These are phyloP conservation scores for Tylopilus sp. DNA, from an alignment of 768 basidiomycete genomes.

Conservation along the genomic window DNA sequence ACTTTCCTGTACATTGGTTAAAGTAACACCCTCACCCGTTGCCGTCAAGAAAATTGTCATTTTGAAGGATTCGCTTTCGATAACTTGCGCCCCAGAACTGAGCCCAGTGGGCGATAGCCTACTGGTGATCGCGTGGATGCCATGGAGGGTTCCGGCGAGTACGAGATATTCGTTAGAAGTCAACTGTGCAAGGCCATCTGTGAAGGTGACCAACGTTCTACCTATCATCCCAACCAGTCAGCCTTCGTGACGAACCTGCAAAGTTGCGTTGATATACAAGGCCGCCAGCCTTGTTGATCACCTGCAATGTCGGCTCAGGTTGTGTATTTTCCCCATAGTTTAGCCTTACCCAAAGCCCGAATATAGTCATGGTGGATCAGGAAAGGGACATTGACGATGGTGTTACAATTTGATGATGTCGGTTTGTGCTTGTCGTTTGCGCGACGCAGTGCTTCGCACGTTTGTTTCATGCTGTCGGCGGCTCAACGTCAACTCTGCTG, in stretches of 20 bases:
- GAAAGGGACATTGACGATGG: not conserved
- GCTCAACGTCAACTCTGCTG: not conserved
- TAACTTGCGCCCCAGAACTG: slow-evolving; percentile 89
- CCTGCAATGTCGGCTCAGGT: slow-evolving; percentile 40
- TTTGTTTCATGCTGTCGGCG: not conserved
- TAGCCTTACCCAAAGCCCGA: slow-evolving; percentile 70
- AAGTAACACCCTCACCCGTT: slow-evolving; percentile 58
- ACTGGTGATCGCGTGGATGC: slow-evolving; percentile 97
- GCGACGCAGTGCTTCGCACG: slow-evolving; percentile 12
- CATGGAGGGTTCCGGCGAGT: slow-evolving; percentile 93
- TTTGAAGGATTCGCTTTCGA: slow-evolving; percentile 95
- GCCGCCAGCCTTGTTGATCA: slow-evolving; percentile 98
- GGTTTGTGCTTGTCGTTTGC: not conserved
- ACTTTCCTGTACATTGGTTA: not conserved
- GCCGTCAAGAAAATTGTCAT: slow-evolving; percentile 86
- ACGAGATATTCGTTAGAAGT: slow-evolving; percentile 95
- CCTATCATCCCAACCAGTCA: not conserved
- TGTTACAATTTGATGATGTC: not conserved
- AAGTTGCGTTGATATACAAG: slow-evolving; percentile 92
- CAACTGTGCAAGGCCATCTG: slow-evolving; percentile 88
- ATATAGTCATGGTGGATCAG: slow-evolving; percentile 61
- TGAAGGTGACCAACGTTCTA: not conserved
- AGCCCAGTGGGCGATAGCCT: slow-evolving; percentile 79
- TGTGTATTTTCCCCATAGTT: not conserved
- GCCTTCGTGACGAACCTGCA: slow-evolving; percentile 53